Evolutionary conservation across 805 yeast species (phyloP), one percentile per base, ranked within the genome.

Genomic region (Cyberlindnera petersonii): DNA sequence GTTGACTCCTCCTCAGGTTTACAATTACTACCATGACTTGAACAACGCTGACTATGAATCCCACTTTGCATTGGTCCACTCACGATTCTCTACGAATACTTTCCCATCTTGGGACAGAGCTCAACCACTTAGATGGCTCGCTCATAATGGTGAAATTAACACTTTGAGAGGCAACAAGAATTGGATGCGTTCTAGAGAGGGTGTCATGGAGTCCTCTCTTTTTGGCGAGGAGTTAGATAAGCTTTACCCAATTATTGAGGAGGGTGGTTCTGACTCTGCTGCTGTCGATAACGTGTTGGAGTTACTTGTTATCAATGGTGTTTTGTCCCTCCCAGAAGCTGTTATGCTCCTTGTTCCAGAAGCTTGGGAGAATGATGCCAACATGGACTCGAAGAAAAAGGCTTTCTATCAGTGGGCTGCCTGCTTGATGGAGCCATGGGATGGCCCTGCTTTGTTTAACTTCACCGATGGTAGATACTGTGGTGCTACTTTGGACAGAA

Each of bases 61-160:
- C 32, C 97, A 89, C 60, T 86, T 93, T 72, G 95, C 97, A 13
- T 74, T 91, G 29, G 98, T 91, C 36, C 98, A 91, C 69, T 89
- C 98, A 18, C 79, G 98, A 62, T 91, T 91, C 73, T 88, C 97
- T 42, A 91, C 98, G 23, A 91, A 91, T 65, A 91, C 98, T 34
- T 91, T 91, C 78, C 98, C 98, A 33, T 87, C 96, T n/a, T 91
- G 98, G 98, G 98, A 93, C 67, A 79, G 98, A 66, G 98, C 98
- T 18, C 98, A 91, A 67, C 98, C 98, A 34, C 74, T 91, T 58
- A 75, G 98, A 64, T 82, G 94, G 83, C 86, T 95, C 23, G 98
- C 98, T 27, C 98, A 91, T 68, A 91, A 91, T 63, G 98, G 98
- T 73, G 98, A 91, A 67, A 93, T 91, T 64, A 91, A 91, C 67